Conservation (phyloP, 2,329 filamentous ascomycete genomes). For the Fusarium caatingaense region DNA sequence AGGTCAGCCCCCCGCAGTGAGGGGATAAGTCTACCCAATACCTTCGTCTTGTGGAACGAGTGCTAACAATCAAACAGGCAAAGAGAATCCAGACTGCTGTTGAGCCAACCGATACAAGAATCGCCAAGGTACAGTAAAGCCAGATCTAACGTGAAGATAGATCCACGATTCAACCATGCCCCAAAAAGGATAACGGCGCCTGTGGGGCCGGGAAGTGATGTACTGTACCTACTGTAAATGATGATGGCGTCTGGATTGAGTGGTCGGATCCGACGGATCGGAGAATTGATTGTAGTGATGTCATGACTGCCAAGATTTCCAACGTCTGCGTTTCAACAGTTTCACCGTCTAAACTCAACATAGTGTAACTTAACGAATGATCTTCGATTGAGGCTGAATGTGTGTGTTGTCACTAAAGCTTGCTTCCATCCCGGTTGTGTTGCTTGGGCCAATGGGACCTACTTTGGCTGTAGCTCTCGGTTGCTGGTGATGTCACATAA, state of each 20-base stretch:
- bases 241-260: constrained; percentile 1
- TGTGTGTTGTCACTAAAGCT: constrained; percentile 27
- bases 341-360: constrained; percentile 3
- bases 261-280: constrained; percentile 18
- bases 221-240: neutral
- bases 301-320: constrained; percentile 24
- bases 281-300: constrained; percentile 24
- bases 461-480: constrained; percentile 8
- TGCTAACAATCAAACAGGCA: constrained; percentile 47
- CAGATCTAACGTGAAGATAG: neutral
- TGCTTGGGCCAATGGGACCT: constrained; percentile 23
- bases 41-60: constrained; percentile 14
- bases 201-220: constrained; percentile 8
- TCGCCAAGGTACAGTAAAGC: neutral
- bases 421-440: constrained; percentile 18
- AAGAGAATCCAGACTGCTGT: neutral
- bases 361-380: constrained; percentile 15
- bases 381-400: neutral
- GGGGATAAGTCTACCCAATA: constrained; percentile 62
- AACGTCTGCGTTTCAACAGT: neutral
- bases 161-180: neutral
- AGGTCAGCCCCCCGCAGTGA: constrained; percentile 58
- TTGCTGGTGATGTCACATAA: constrained; percentile 36
- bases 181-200: neutral
- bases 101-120: neutral